Base-by-base conservation (phyloP, 192 early-diverging fungal genomes). In the Podila verticillata region DNA sequence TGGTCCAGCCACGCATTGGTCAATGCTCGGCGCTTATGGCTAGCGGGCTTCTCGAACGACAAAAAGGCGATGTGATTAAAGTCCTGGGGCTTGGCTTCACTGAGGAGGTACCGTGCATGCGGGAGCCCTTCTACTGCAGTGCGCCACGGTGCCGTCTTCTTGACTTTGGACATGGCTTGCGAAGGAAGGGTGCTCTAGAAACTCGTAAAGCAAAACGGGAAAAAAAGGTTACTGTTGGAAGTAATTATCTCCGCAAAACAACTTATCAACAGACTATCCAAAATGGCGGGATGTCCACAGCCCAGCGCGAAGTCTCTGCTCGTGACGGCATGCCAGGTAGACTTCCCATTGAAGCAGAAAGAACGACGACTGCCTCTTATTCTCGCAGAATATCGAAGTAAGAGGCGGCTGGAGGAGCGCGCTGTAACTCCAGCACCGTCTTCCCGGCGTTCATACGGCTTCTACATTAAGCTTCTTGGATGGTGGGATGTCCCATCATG, bases 281-380 rank as follows among this genome's bases (percentile, higher is more conserved):
- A 48, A 15, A 20, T 65, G 17, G 63, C 30, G 39, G 63, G 47
- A 31, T 36, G 51, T 65, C 63, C 48, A 31, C 63, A 65, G 49
- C 63, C 63, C 51, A 22, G 1, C 48, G 51, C 44, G 48, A 65
- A 48, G 28, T 30, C 48, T 65, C 63, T 65, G 63, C 63, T 65
- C 19, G 19, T 49, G 63, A 30, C 63, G 2, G 1, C 48, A 26
- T 65, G 48, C 19, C 63, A 65, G 63, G 63, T 51, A 65, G 63
- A 65, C 63, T 17, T 51, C 63, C 48, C 39, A 51, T 65, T 48
- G 63, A 65, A 31, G 30, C 64, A 28, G 48, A 3, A 28, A 65
- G 64, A 65, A 65, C 48, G 47, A 65, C 47, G 48, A 48, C 48
- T 12, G 0, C 44, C 44, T 65, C 29, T 65, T 29, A 12, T 31